Base-by-base conservation (phyloP, 148 eudicot genomes). In the Rhododendron kiyosumense region DNA sequence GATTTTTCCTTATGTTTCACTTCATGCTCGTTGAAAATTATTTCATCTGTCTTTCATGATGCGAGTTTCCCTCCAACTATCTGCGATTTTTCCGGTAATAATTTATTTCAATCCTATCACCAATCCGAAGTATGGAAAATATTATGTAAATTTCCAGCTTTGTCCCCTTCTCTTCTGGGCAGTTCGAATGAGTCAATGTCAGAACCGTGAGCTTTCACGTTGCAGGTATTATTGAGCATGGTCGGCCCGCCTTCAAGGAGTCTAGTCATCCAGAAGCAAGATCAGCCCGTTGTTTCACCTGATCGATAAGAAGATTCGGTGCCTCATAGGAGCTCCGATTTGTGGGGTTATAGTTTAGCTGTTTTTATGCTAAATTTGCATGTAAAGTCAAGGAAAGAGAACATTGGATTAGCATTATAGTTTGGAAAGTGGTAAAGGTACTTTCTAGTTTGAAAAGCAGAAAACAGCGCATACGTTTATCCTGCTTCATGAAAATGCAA, bases 171-270 rank as follows among this genome's bases (percentile, higher is more conserved):
- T 59, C 45, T 10, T 48, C 4, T 34, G 17, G 28, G 73, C 63
- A 8, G 22, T 32, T 57, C 17, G 10, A 81, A 81, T 9, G 10
- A 81, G 71, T 36, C 4, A 54, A 54, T 78, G 80, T 38, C 15
- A 17, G n/a, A 52, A 52, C 17, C 26, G 34, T 36, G 81, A 57
- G 34, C 34, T 52, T 81, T 32, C 26, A 30, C 13, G 45, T 63
- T 91, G 90, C 92, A 96, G 98, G 98, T 93, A 59, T 69, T 96
- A 54, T 89, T 96, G 83, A 96, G 98, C 91, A 89, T 94, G 89
- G 90, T 93, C 80, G 98, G 98, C 81, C 98, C 98, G 30, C 98
- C 96, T 28, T 93, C 97, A 36, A 96, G 96, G 86, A 89, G 93
- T 79, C 86, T 76, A 77, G 81, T 90, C 13, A 83, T 88, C 17